A percentile compares a stretch with the other conserved stretches of the same genome.
These are phyloP conservation scores for Mycena pura DNA, from an alignment of 768 basidiomycete genomes.

Conservation along the genomic window DNA sequence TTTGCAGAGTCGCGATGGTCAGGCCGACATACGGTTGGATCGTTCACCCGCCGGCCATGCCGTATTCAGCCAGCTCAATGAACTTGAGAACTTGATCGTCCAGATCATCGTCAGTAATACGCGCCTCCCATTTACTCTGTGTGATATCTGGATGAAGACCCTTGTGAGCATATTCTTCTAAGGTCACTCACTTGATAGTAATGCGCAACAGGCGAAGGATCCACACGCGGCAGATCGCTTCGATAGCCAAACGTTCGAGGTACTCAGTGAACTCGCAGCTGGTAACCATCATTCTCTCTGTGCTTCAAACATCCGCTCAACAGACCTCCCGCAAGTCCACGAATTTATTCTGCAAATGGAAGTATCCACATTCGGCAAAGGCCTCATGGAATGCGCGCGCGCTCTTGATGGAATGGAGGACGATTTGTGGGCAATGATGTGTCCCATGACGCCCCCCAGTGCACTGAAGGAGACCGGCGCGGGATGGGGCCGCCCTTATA, in stretches of 20 bases:
- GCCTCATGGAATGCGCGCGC: background rate
- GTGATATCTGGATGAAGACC: background rate
- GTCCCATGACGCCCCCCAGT: background rate
- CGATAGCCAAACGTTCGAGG: background rate
- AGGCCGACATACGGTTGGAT: background rate
- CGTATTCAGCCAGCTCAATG: too few species aligned
- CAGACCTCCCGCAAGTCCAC: background rate
- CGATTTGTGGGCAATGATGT: too few species aligned
- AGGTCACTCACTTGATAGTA: background rate
- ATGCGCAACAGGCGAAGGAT: background rate
- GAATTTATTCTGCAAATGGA: too few species aligned
- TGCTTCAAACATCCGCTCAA: background rate
- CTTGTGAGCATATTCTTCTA: too few species aligned
- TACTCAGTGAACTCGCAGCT: background rate
- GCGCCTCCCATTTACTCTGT: background rate
- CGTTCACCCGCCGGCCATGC: background rate
- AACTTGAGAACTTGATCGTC: background rate
- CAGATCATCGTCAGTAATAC: background rate
- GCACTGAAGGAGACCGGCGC: background rate
- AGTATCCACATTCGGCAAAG: background rate
- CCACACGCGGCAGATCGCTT: too few species aligned
- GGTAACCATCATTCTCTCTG: background rate
- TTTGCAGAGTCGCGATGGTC: background rate
- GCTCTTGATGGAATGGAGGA: background rate
- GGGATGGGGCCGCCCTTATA: background rate